Conservation (phyloP, 805 yeast genomes). For the Lachancea sp. region DNA sequence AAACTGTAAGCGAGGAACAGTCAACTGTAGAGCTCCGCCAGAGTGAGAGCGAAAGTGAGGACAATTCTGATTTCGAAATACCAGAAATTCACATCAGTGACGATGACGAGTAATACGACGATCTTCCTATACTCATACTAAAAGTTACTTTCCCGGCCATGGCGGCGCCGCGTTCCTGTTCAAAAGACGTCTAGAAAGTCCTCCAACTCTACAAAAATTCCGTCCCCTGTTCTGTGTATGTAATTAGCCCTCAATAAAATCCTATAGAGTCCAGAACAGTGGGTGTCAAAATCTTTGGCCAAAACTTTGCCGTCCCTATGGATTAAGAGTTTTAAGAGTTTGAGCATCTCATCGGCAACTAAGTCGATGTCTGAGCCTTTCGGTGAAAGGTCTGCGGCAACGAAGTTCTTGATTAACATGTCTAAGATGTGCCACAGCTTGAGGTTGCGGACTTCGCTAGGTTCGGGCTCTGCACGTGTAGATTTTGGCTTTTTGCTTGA, state of each 20-base stretch:
- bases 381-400: slow-evolving; percentile 16
- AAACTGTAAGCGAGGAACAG: neutral
- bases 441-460: slow-evolving; percentile 5
- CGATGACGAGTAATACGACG: slow-evolving; percentile 14
- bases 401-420: slow-evolving; percentile 12
- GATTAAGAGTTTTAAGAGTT: neutral
- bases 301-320: slow-evolving; percentile 9
- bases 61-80: slow-evolving; percentile 30
- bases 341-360: slow-evolving; percentile 3
- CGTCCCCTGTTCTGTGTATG: slow-evolving; percentile 5
- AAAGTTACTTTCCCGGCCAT: too few species aligned
- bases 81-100: slow-evolving; percentile 26
- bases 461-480: too few species aligned
- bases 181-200: slow-evolving; percentile 14
- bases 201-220: slow-evolving; percentile 13
- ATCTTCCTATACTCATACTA: too few species aligned
- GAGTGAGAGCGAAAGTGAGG: slow-evolving; percentile 19
- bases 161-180: too few species aligned
- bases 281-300: slow-evolving; percentile 4
- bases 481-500: too few species aligned
- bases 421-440: slow-evolving; percentile 12
- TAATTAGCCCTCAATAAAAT: slow-evolving; percentile 16
- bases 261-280: slow-evolving; percentile 14
- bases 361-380: neutral
- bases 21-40: neutral